phyloP scores from a whole-genome alignment of 805 yeast genomes.

The Candida pseudofarinosa region DNA sequence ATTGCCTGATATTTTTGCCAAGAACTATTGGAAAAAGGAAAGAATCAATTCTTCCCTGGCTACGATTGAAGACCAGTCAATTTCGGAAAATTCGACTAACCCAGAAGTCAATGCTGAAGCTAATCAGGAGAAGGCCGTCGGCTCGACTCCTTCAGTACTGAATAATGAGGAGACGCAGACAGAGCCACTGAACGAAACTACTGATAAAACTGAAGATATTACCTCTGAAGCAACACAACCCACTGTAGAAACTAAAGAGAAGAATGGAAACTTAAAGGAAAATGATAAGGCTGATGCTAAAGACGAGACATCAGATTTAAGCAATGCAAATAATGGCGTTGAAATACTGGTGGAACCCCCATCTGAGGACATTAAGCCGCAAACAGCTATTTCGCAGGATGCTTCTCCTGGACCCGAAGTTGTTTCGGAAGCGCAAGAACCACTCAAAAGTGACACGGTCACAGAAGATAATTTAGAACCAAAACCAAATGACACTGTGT shows the following conservation, averaged over 20 bases:
- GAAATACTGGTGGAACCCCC: neutral
- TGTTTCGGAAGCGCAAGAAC: neutral
- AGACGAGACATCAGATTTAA: neutral
- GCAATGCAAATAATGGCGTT: neutral
- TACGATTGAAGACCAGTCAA: neutral
- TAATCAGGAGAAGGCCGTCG: neutral
- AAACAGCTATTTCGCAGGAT: neutral
- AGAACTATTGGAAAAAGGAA: conserved; percentile 34
- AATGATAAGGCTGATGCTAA: neutral
- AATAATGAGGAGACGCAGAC: neutral
- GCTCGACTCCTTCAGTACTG: neutral
- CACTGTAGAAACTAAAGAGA: neutral
- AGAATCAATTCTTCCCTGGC: neutral
- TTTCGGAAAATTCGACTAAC: neutral
- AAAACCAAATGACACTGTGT: neutral
- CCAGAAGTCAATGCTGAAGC: neutral
- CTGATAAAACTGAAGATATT: conserved; percentile 4
- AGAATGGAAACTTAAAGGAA: neutral
- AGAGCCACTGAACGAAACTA: neutral
- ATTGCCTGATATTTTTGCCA: conserved; percentile 40
- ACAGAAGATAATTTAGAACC: neutral
- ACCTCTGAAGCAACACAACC: neutral
- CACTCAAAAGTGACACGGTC: neutral
- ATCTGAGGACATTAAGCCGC: neutral
- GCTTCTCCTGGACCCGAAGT: neutral